Percentiles rank a stretch among this genome's conserved stretches.
phyloP scores from a whole-genome alignment of 2,329 filamentous ascomycete species.

The Helotiales sp. region DNA sequence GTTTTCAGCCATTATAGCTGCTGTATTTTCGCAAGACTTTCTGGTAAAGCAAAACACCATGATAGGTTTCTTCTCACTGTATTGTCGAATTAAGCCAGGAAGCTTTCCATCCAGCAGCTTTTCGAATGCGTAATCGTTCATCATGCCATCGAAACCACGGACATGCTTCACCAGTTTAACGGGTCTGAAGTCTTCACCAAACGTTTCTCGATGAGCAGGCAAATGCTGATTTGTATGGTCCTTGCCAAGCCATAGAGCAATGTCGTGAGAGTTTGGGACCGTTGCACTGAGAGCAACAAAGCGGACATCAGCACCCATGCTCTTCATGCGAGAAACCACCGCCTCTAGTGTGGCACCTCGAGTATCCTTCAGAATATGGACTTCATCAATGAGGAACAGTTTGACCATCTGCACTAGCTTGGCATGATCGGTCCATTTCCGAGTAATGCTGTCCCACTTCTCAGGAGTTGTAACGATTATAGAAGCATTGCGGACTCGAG shows the following conservation, averaged over 20 bases:
- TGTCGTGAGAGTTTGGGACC: slow-evolving; percentile 78
- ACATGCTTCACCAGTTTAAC: slow-evolving; percentile 77
- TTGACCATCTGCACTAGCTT: slow-evolving; percentile 74
- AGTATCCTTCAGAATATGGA: slow-evolving; percentile 79
- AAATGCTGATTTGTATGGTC: slow-evolving; percentile 57
- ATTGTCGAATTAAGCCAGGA: slow-evolving; percentile 63
- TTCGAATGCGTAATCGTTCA: slow-evolving; percentile 78
- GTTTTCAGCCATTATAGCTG: slow-evolving; percentile 64
- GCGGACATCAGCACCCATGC: slow-evolving; percentile 70
- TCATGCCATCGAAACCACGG: slow-evolving; percentile 61
- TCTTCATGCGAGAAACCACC: slow-evolving; percentile 86
- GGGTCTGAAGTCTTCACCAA: slow-evolving; percentile 78
- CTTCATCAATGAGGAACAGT: slow-evolving; percentile 83
- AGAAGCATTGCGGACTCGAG: slow-evolving; percentile 68
- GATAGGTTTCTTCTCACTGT: slow-evolving; percentile 71
- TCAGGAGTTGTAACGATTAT: slow-evolving; percentile 88
- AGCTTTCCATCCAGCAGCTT: slow-evolving; percentile 66
- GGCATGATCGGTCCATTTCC: slow-evolving; percentile 81
- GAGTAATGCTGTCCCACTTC: slow-evolving; percentile 88
- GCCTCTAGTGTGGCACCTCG: slow-evolving; percentile 80
- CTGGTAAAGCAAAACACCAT: slow-evolving; percentile 83
- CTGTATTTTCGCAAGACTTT: slow-evolving; percentile 68
- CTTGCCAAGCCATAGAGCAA: slow-evolving; percentile 77
- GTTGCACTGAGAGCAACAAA: slow-evolving; percentile 84
- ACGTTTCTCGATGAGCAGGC: slow-evolving; percentile 67